Evolutionary conservation across 257 asterid species (phyloP), one percentile per base, ranked within the genome.

Genomic region (Solanum commersonii): DNA sequence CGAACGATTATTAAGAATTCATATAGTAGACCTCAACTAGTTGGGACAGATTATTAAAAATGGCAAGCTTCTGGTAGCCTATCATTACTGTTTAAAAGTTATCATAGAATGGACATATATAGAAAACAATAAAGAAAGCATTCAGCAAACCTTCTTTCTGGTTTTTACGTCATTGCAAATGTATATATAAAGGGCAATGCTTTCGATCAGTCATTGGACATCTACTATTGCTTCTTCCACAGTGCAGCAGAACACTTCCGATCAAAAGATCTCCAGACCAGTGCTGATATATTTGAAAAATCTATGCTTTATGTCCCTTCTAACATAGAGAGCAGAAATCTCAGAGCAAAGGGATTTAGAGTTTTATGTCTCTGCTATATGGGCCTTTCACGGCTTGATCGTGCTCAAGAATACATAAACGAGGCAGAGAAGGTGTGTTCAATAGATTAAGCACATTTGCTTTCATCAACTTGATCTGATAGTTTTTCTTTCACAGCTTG

Each of bases 381-480:
- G 34, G 98, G 95, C 91, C 94, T 97, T 84, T 89, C 92, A 90
- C 98, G 94, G 92, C 94, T 96, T 52, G 98, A 96, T 89, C 94
- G 98, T 92, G 98, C 99, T 91, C 94, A 96, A 93, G 99, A 97
- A 91, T 97, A 97, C 90, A 93, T 96, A 56, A 93, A 94, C 88
- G 99, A 97, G 92, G 98, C 99, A 88, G 99, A 94, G 78, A 97
- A 95, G 98, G 99, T 95, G 90, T 84, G 84, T 88, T 78, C 70
- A 72, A 86, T 46, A 40, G 23, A 56, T 77, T 60, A 27, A 84
- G 74, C 76, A 83, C 74, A 83, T 83, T 88, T 82, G n/a, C 46
- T 86, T 12, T 59, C 84, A 46, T 77, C 72, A 83, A 85, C 84
- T 72, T 10, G 88, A 22, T 86, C 84, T 86, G 68, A 86, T 86